These are phyloP conservation scores for Suillus brevipes DNA, from an alignment of 768 basidiomycete species.

Conservation along the genomic window DNA sequence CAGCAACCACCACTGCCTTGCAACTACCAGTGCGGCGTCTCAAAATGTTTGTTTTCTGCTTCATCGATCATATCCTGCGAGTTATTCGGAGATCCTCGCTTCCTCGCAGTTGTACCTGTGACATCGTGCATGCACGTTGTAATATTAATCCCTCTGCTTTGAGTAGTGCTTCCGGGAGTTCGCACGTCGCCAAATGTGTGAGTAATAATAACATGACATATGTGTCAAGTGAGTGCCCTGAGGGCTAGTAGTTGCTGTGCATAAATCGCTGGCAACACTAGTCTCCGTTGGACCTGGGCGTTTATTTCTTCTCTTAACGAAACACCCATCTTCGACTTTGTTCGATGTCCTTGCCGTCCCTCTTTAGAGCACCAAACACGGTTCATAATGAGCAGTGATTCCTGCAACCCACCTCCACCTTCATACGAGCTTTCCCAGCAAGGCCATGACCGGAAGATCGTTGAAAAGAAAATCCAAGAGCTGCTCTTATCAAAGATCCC, in stretches of 20 bases:
- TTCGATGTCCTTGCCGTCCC: conserved; percentile 6
- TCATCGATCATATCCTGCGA: not conserved
- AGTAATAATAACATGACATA: not conserved
- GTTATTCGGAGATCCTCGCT: not conserved
- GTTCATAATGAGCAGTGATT: conserved; percentile 23
- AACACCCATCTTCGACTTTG: conserved; percentile 3
- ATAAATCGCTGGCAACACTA: not conserved
- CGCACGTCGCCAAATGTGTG: not conserved
- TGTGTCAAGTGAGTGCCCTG: not conserved
- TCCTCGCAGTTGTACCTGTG: not conserved
- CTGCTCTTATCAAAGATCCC: conserved; percentile 16
- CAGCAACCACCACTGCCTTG: not conserved
- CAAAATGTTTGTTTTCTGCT: not conserved
- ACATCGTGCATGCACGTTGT: not conserved
- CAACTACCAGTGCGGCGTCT: not conserved
- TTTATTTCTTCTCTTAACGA: conserved; percentile 4
- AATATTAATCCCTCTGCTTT: not conserved
- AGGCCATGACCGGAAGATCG: conserved; percentile 54
- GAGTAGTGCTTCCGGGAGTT: not conserved
- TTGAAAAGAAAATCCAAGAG: conserved; percentile 21
- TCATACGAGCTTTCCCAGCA: conserved; percentile 41
- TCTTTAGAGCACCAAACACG: not conserved
- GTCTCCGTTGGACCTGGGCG: not conserved
- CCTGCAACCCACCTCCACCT: conserved; percentile 37
- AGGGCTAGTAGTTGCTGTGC: conserved; percentile 1